Conservation (phyloP, 2,329 filamentous ascomycete species). For the Xylariaceae sp. region DNA sequence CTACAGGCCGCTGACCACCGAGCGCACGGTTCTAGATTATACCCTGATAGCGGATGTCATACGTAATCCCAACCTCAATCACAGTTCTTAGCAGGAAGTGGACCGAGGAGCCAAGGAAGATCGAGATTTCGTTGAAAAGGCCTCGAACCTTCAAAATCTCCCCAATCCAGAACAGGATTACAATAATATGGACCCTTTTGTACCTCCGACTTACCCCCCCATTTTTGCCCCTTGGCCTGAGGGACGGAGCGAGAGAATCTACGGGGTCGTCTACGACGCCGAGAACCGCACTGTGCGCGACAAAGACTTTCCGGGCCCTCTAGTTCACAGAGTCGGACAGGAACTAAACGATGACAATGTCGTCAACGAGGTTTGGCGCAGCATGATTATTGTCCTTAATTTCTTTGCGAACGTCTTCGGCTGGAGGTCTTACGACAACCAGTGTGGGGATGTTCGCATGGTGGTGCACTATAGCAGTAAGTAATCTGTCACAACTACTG, state of each 20-base stretch:
- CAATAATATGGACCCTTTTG: slow-evolving; percentile 1
- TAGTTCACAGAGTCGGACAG: slow-evolving; percentile 42
- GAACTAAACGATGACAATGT: slow-evolving; percentile 36
- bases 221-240: too few species aligned
- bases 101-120: slow-evolving; percentile 39
- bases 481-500: slow-evolving; percentile 55
- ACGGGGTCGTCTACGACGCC: slow-evolving; percentile 44
- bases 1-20: too few species aligned
- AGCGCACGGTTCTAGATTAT: too few species aligned
- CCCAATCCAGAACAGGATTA: slow-evolving; percentile 19
- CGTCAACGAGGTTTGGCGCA: slow-evolving; percentile 48
- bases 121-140: slow-evolving; percentile 34
- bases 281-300: slow-evolving; percentile 36
- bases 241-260: slow-evolving; percentile 29
- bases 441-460: slow-evolving; percentile 45
- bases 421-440: slow-evolving; percentile 51
- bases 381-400: slow-evolving; percentile 44
- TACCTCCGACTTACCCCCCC: too few species aligned
- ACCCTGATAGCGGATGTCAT: too few species aligned
- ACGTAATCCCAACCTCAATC: slow-evolving; percentile 40
- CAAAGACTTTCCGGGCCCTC: slow-evolving; percentile 38
- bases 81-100: slow-evolving; percentile 35
- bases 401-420: slow-evolving; percentile 48
- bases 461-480: slow-evolving; percentile 49
- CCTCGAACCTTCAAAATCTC: slow-evolving; percentile 36